Base-by-base conservation (phyloP, 371 early-diverging fungal species). In the Mucor lusitanicus region DNA sequence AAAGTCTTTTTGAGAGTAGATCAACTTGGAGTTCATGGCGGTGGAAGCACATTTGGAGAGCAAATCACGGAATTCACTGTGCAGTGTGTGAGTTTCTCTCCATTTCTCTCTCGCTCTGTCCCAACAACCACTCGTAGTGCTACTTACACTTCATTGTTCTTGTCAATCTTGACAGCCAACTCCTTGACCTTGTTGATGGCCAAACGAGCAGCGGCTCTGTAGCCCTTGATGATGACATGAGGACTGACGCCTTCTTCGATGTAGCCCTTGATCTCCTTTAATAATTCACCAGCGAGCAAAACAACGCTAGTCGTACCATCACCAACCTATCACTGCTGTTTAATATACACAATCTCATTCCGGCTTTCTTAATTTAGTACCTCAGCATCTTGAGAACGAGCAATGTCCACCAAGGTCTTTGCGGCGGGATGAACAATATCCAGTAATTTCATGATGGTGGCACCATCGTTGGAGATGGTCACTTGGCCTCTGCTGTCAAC, bases 241-340 rank as follows among this genome's bases (percentile, higher is more conserved):
- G 99, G 96, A 67, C 94, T 89, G 57, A 99, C 95, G 63, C 95
- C 95, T 72, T 98, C 98, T 81, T 99, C 99, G 67, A 99, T 90
- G 67, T 95, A 92, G 64, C 90, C 86, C 72, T 97, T 97, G 57
- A 99, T 90, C 72, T 95, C 94, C 75, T 94, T 93, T 70, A 99
- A 86, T 21, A 99, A 89, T 81, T 99, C 99, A 61, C 95, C 96
- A 42, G 99, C 97, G 39, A 99, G 87, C 35, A 99, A 85, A 15
- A 99, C 98, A 13, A 99, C 99, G 84, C 96, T 96, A 13, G 99
- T 99, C 30, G 99, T 99, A 68, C 99, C 99, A 80, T 99, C 99
- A 64, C 99, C 99, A 42, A 92, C 94, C 90, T 91, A 17, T 32
- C 21, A 35, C 15, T 13, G 7, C 17, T 8, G 7, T 25, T 53